phyloP scores from a whole-genome alignment of 768 basidiomycete species.

The Hygrocybe coccinea region DNA sequence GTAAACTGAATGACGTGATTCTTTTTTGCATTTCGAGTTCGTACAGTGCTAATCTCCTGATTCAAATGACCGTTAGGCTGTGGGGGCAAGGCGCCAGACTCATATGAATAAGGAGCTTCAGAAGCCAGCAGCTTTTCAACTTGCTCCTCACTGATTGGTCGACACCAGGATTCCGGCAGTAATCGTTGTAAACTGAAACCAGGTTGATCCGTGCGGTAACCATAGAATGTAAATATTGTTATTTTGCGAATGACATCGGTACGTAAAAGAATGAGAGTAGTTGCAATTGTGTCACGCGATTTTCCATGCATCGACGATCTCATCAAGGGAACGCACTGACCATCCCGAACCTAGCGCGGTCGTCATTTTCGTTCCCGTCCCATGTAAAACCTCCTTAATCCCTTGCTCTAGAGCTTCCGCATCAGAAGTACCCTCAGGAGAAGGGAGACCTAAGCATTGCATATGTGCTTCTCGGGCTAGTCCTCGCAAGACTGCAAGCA shows the following conservation, averaged over 20 bases:
- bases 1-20: slow-evolving; percentile 55
- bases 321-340: slow-evolving; percentile 64
- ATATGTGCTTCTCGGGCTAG: slow-evolving; percentile 60
- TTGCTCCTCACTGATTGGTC: slow-evolving; percentile 11
- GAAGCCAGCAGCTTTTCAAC: slow-evolving; percentile 33
- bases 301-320: slow-evolving; percentile 59
- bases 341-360: slow-evolving; percentile 67
- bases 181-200: no score
- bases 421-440: slow-evolving; percentile 50
- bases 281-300: neutral
- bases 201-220: no score
- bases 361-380: slow-evolving; percentile 78
- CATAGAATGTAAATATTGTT: neutral
- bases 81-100: slow-evolving; percentile 40
- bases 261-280: neutral
- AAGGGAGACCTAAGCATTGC: slow-evolving; percentile 46
- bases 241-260: neutral
- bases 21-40: neutral
- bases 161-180: no score
- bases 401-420: slow-evolving; percentile 37
- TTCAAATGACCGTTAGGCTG: slow-evolving; percentile 32
- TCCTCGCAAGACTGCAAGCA: slow-evolving; percentile 56
- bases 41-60: neutral
- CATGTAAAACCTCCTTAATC: slow-evolving; percentile 82
- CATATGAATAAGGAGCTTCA: slow-evolving; percentile 38